Evolutionary conservation across 2,329 filamentous ascomycete genomes (phyloP).

Genomic region (Dactylonectria estremocensis): DNA sequence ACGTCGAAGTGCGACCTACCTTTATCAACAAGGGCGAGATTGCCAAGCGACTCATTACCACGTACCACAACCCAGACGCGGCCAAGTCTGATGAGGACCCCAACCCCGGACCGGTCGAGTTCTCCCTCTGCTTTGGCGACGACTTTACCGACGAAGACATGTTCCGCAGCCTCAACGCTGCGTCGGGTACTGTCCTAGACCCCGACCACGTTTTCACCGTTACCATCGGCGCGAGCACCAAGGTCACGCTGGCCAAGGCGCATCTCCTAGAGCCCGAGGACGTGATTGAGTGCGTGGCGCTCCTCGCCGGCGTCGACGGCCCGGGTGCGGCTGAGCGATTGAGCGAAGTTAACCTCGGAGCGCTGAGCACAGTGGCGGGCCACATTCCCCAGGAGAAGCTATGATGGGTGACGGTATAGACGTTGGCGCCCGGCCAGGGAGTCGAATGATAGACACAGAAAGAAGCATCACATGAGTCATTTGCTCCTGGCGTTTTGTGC

Average conservation of each 20-base stretch:
- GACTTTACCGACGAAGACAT: slow-evolving; percentile 98
- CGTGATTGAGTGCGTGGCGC: slow-evolving; percentile 79
- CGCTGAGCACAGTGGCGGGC: slow-evolving; percentile 68
- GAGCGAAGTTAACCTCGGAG: slow-evolving; percentile 70
- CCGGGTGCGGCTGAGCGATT: slow-evolving; percentile 56
- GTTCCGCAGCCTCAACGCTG: slow-evolving; percentile 84
- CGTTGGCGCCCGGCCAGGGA: background rate
- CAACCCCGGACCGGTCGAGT: slow-evolving; percentile 75
- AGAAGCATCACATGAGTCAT: slow-evolving; percentile 20
- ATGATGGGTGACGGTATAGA: slow-evolving; percentile 28
- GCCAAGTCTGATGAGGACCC: slow-evolving; percentile 61
- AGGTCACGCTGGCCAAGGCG: slow-evolving; percentile 92
- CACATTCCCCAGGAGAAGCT: slow-evolving; percentile 59
- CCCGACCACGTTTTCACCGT: slow-evolving; percentile 86
- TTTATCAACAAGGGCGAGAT: slow-evolving; percentile 99
- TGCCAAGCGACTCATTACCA: slow-evolving; percentile 83
- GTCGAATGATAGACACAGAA: slow-evolving; percentile 5
- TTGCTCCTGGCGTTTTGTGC: slow-evolving; percentile 45
- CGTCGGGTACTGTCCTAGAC: slow-evolving; percentile 68
- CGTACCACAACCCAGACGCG: slow-evolving; percentile 72
- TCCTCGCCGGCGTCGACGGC: slow-evolving; percentile 66
- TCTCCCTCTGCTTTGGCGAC: slow-evolving; percentile 92
- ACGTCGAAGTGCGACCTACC: slow-evolving; percentile 94
- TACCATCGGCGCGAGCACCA: slow-evolving; percentile 91
- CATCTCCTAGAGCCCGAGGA: slow-evolving; percentile 91